Evolutionary conservation across 176 grass and related monocot species (phyloP).

Genomic region (Triticum aestivum): IWGSC_CS_RefSeq_v2.1 NC_057800.1:645368153-645368652

Average conservation of each 20-base stretch:
- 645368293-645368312: slow-evolving; percentile 30
- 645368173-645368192: background rate
- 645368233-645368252: slow-evolving; percentile 20
- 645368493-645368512: slow-evolving; percentile 1
- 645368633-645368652: slow-evolving; percentile 32
- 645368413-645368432: slow-evolving; percentile 37
- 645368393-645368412: slow-evolving; percentile 31
- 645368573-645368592: background rate
- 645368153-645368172: background rate
- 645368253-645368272: slow-evolving; percentile 45
- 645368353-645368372: slow-evolving; percentile 10
- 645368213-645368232: slow-evolving; percentile 3
- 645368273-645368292: slow-evolving; percentile 39
- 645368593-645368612: slow-evolving; percentile 13
- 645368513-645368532: background rate
- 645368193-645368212: background rate
- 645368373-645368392: slow-evolving; percentile 2
- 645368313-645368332: background rate
- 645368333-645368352: background rate
- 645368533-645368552: slow-evolving; percentile 55
- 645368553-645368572: slow-evolving; percentile 59
- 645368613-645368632: slow-evolving; percentile 51
- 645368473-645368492: slow-evolving; percentile 36
- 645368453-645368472: slow-evolving; percentile 5
- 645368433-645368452: background rate